Evolutionary conservation across 768 basidiomycete genomes (phyloP).

Genomic region (Terana coerulea): DNA sequence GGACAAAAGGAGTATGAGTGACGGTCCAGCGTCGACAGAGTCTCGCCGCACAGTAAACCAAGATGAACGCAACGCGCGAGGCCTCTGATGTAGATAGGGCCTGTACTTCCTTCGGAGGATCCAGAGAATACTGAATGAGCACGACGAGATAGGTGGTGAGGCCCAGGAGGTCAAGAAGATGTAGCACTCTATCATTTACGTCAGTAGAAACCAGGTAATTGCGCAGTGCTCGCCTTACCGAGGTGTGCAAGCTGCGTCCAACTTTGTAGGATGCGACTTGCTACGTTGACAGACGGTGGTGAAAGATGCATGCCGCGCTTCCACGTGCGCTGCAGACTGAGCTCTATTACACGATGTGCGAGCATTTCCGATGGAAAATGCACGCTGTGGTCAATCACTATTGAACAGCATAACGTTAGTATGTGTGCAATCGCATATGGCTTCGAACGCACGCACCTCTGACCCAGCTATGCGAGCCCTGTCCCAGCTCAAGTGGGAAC

Average conservation of each 20-base stretch:
- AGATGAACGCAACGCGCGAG: conserved; percentile 34
- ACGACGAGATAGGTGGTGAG: conserved; percentile 10
- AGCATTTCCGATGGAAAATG: conserved; percentile 35
- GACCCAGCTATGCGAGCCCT: conserved; percentile 14
- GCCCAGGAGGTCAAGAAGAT: conserved; percentile 39
- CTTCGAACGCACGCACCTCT: conserved; percentile 19
- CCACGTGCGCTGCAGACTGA: conserved; percentile 41
- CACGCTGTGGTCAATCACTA: conserved; percentile 43
- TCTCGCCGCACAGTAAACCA: conserved; percentile 36
- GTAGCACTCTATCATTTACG: conserved; percentile 42
- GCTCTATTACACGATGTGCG: conserved; percentile 37
- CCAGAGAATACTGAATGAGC: conserved; percentile 23
- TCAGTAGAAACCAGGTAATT: no score
- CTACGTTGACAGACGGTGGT: neutral
- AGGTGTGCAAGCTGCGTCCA: neutral
- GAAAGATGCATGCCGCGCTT: conserved; percentile 21
- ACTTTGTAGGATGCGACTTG: neutral
- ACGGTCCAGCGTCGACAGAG: conserved; percentile 31
- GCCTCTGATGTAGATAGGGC: conserved; percentile 20
- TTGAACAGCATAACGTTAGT: neutral
- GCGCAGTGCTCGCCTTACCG: no score
- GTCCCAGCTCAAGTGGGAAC: conserved; percentile 31
- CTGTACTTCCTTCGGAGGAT: conserved; percentile 34
- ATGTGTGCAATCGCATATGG: neutral
- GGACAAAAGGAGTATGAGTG: conserved; percentile 30